A percentile compares a stretch with the other conserved stretches of the same genome.
Conservation (phyloP, 2,329 filamentous ascomycete species). For the Penicillium sp. region DNA sequence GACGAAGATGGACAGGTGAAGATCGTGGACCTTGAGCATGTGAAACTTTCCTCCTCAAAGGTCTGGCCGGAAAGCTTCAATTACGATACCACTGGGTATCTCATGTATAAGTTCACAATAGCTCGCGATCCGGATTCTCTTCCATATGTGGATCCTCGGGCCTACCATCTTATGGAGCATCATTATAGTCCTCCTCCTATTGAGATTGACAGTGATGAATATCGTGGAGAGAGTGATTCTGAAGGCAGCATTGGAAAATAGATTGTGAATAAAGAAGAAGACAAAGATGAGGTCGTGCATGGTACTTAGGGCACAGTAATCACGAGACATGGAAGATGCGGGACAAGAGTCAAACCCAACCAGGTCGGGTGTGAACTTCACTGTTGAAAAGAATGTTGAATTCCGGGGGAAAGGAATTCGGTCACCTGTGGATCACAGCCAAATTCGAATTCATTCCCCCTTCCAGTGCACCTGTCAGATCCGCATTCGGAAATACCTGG, state of each 20-base stretch:
- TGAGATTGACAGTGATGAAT: too few relatives aligned
- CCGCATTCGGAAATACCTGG: constrained; percentile 6
- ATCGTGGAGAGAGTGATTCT: too few relatives aligned
- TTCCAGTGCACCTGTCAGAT: background rate
- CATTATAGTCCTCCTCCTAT: too few relatives aligned
- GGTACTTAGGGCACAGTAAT: background rate
- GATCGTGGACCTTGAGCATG: constrained; percentile 3
- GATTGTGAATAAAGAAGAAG: background rate
- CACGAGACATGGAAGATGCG: background rate
- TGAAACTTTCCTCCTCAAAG: background rate
- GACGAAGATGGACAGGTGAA: constrained; percentile 1
- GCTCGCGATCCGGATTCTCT: background rate
- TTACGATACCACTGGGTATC: background rate
- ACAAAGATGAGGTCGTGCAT: background rate
- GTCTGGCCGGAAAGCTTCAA: background rate
- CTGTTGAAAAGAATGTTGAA: background rate
- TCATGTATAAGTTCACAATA: background rate
- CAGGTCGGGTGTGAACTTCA: too few relatives aligned
- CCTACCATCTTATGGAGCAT: too few relatives aligned
- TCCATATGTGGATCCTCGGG: too few relatives aligned
- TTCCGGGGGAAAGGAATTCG: background rate
- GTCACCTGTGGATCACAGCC: background rate
- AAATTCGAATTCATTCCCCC: background rate
- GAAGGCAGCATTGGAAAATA: too few relatives aligned
- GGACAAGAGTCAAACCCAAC: background rate